Conservation (phyloP, 306 rosid genomes). For the Astragalus glycyphyllos region DNA sequence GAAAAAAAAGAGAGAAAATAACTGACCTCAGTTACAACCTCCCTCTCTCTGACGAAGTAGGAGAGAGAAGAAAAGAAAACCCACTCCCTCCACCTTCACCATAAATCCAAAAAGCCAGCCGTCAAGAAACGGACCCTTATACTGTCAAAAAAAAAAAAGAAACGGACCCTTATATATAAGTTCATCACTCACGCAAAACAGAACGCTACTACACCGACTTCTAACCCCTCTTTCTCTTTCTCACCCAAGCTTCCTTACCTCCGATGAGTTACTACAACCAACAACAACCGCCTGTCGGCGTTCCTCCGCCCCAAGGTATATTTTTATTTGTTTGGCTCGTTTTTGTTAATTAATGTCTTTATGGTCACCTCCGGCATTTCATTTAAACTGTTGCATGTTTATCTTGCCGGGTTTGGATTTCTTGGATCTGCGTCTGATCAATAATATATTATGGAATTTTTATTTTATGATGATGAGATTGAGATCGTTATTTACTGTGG, state of each 20-base stretch:
- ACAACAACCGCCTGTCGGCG: constrained; percentile 91
- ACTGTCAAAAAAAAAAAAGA: too few relatives aligned
- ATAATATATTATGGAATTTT: too few relatives aligned
- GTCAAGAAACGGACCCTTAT: neutral
- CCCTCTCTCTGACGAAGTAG: neutral
- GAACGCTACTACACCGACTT: neutral
- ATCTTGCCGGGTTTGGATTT: neutral
- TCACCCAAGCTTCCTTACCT: too few relatives aligned
- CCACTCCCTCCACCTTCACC: neutral
- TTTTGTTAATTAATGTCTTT: neutral
- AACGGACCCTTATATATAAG: too few relatives aligned
- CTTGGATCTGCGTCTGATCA: neutral
- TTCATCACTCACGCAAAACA: neutral
- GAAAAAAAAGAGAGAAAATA: neutral
- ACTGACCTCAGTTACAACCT: constrained; percentile 43
- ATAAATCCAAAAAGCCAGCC: neutral
- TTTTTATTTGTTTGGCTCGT: too few relatives aligned
- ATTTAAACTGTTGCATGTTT: constrained; percentile 18
- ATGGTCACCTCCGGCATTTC: neutral
- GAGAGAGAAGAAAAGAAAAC: neutral
- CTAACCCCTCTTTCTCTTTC: neutral
- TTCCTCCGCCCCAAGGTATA: constrained; percentile 90
- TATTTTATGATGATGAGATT: too few relatives aligned
- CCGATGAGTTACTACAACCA: constrained; percentile 83
- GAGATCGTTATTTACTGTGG: neutral